These are phyloP conservation scores for Agroathelia rolfsii DNA, from an alignment of 1,284 basidiomycete species.

Conservation along the genomic window DNA sequence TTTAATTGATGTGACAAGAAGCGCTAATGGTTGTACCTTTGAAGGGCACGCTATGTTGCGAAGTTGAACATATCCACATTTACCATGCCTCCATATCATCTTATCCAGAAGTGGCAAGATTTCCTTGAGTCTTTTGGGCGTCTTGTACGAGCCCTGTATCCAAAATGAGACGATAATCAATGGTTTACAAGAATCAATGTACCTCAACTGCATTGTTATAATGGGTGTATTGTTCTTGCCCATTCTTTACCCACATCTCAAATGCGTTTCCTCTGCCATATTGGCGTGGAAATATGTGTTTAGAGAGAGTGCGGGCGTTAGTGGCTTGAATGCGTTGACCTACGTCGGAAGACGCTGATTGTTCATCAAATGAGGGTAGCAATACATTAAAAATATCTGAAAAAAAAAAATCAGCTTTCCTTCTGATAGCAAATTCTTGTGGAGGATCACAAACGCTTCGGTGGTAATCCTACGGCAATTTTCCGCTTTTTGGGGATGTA, in stretches of 20 bases:
- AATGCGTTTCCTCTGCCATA: constrained; percentile 61
- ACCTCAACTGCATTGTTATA: too few relatives aligned
- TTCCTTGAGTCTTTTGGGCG: constrained; percentile 61
- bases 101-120: constrained; percentile 47
- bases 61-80: constrained; percentile 63
- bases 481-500: constrained; percentile 32
- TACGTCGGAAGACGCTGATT: constrained; percentile 31
- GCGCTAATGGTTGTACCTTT: constrained; percentile 36
- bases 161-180: too few relatives aligned
- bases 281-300: constrained; percentile 79
- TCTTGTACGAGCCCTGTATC: constrained; percentile 49
- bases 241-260: too few relatives aligned
- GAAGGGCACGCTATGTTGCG: constrained; percentile 62
- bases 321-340: constrained; percentile 33
- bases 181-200: too few relatives aligned
- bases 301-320: constrained; percentile 55
- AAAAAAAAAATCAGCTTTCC: constrained; percentile 10
- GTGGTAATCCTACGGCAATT: constrained; percentile 57
- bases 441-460: constrained; percentile 38
- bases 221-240: too few relatives aligned
- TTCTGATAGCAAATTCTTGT: too few relatives aligned
- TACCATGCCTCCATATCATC: constrained; percentile 58
- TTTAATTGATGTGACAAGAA: constrained; percentile 6
- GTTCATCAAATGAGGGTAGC: constrained; percentile 27
- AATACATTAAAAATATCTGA: constrained; percentile 57